phyloP scores from a whole-genome alignment of 768 basidiomycete species.

The Brasilioporus rufonigricans region DNA sequence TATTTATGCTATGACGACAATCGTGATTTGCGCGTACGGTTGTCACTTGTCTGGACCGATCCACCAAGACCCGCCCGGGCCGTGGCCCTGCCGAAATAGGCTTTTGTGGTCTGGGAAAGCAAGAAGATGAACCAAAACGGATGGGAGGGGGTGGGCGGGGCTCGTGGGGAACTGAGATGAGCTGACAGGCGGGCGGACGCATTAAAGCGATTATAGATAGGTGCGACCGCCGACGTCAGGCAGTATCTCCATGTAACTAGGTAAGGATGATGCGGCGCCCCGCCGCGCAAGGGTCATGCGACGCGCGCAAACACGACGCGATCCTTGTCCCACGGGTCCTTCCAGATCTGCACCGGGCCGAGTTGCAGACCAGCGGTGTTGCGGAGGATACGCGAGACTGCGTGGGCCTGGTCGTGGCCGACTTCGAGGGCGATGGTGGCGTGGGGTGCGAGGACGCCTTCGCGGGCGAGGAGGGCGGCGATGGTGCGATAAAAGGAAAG shows the following conservation, averaged over 20 bases:
- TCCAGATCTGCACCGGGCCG: conserved; percentile 61
- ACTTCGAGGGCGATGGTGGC: conserved; percentile 77
- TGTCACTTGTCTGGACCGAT: background rate
- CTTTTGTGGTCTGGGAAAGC: conserved; percentile 3
- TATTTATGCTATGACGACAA: conserved; percentile 5
- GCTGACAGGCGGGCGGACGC: conserved; percentile 11
- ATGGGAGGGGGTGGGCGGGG: no score
- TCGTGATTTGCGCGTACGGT: conserved; percentile 11
- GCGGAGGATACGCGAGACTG: conserved; percentile 58
- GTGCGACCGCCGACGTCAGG: background rate
- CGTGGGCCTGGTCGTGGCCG: conserved; percentile 66
- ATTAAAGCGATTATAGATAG: conserved; percentile 5
- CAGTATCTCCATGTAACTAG: conserved; percentile 15
- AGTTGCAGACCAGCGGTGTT: conserved; percentile 40
- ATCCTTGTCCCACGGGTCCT: conserved; percentile 74
- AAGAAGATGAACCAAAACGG: conserved; percentile 4
- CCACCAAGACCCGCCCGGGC: background rate
- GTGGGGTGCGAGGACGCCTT: conserved; percentile 49
- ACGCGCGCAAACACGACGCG: conserved; percentile 65
- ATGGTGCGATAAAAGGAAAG: conserved; percentile 76
- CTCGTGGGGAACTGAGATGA: conserved; percentile 12
- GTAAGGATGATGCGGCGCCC: conserved; percentile 5
- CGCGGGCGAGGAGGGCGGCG: conserved; percentile 50
- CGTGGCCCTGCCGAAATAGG: conserved; percentile 4
- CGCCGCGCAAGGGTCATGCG: conserved; percentile 24